Evolutionary conservation across 192 early-diverging fungal genomes (phyloP).

Genomic region (Coemansia biformis): DNA sequence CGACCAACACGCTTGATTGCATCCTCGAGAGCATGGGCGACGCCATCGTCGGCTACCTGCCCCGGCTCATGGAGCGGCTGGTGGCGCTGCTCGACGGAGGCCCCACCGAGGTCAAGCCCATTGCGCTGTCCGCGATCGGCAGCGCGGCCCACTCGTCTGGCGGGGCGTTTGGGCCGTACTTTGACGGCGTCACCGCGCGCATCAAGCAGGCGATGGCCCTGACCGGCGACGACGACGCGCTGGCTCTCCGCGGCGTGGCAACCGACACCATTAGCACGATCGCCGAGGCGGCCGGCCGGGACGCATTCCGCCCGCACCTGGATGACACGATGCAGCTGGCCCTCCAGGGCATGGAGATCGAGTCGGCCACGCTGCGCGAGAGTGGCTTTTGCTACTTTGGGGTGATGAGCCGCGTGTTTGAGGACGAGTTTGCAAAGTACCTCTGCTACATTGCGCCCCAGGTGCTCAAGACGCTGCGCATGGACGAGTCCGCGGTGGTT

Average conservation of each 20-base stretch:
- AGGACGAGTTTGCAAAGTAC: conserved; percentile 76
- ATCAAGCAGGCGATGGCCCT: conserved; percentile 69
- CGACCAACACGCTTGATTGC: conserved; percentile 81
- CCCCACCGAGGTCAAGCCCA: conserved; percentile 64
- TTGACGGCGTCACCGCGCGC: conserved; percentile 63
- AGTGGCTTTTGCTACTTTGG: conserved; percentile 86
- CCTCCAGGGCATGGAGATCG: conserved; percentile 69
- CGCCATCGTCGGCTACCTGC: conserved; percentile 74
- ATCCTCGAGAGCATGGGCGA: conserved; percentile 81
- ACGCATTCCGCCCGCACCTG: conserved; percentile 71
- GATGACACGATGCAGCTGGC: conserved; percentile 71
- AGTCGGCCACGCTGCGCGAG: conserved; percentile 71
- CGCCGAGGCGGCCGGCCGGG: conserved; percentile 81
- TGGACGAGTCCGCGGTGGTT: conserved; percentile 57
- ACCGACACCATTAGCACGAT: conserved; percentile 79
- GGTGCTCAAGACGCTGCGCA: conserved; percentile 70
- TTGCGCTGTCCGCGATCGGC: conserved; percentile 79
- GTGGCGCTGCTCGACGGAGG: conserved; percentile 67
- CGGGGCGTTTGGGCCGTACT: conserved; percentile 64
- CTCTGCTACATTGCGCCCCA: conserved; percentile 72
- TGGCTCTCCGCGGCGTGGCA: conserved; percentile 76
- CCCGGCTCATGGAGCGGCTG: conserved; percentile 76
- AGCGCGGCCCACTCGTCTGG: conserved; percentile 86
- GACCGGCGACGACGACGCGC: conserved; percentile 60
- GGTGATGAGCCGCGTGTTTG: conserved; percentile 73